Conservation (phyloP, 1,284 basidiomycete species). For the Pterulicium gracile region DNA sequence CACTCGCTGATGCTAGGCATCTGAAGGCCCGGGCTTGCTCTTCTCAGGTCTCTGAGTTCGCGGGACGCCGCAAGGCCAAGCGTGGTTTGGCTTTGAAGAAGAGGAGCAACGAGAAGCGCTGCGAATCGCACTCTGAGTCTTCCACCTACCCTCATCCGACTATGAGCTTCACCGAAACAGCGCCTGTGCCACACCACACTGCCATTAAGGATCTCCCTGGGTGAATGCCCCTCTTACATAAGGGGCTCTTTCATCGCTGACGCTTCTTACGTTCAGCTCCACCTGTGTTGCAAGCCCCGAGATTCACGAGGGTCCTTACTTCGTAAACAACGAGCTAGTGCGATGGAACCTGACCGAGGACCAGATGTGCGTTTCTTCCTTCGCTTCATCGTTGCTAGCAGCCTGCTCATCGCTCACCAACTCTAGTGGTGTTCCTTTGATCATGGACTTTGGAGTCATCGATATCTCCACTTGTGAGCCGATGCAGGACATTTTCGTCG, state of each 20-base stretch:
- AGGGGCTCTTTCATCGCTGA: not conserved
- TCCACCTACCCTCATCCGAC: not conserved
- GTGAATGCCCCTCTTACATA: not conserved
- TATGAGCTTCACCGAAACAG: not conserved
- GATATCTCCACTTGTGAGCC: conserved; percentile 49
- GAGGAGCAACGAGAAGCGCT: not conserved
- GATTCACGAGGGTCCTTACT: conserved; percentile 19
- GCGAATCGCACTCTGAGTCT: too few relatives aligned
- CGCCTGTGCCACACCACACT: too few relatives aligned
- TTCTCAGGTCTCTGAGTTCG: not conserved
- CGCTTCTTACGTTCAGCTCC: conserved; percentile 6
- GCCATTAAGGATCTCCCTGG: not conserved
- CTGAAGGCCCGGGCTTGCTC: not conserved
- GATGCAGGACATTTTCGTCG: conserved; percentile 30
- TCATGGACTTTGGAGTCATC: conserved; percentile 45
- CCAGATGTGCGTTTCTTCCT: conserved; percentile 19
- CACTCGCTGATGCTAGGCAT: not conserved
- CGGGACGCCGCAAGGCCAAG: not conserved
- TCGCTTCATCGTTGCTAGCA: not conserved
- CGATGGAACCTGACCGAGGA: conserved; percentile 38
- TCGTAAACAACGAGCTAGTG: conserved; percentile 32
- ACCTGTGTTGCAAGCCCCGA: conserved; percentile 12
- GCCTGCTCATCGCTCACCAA: not conserved
- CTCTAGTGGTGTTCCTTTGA: conserved; percentile 33
- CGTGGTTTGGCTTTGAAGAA: not conserved